These are phyloP conservation scores for Aspergillus kassunensis DNA, from an alignment of 495 filamentous ascomycete species.

Conservation along the genomic window DNA sequence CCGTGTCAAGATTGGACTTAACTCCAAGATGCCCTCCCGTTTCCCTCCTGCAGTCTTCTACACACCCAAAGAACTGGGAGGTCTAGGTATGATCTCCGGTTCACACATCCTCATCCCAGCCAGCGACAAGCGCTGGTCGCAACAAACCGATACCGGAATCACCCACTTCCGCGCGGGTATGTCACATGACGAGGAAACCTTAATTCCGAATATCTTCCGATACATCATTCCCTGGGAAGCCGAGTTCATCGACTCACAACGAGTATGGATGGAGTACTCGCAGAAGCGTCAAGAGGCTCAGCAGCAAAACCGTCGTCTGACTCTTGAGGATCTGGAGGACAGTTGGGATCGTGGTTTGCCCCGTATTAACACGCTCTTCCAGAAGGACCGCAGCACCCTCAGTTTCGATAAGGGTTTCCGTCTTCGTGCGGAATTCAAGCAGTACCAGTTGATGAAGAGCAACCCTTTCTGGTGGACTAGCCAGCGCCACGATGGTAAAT, in stretches of 20 bases:
- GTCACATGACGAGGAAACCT: constrained; percentile 96
- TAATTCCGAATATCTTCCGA: constrained; percentile 98
- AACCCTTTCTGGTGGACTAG: constrained; percentile 99
- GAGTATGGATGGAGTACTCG: constrained; percentile 99
- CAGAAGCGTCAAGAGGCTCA: constrained; percentile 97
- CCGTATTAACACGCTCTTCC: constrained; percentile 98
- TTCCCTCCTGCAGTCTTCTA: constrained; percentile 99
- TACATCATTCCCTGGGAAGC: constrained; percentile 99
- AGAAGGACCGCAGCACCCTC: constrained; percentile 96
- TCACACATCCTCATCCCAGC: constrained; percentile 98
- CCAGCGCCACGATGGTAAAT: constrained; percentile 94
- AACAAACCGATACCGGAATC: constrained; percentile 95
- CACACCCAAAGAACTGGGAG: constrained; percentile 96
- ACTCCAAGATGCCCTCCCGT: constrained; percentile 99
- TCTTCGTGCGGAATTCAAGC: constrained; percentile 93
- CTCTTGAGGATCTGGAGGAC: constrained; percentile 95
- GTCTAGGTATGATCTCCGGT: constrained; percentile 98
- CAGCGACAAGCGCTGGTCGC: constrained; percentile 96
- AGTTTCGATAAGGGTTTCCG: constrained; percentile 99
- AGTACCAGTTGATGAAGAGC: constrained; percentile 98
- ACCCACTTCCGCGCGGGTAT: constrained; percentile 98
- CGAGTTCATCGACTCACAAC: constrained; percentile 97
- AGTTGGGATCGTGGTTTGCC: constrained; percentile 98
- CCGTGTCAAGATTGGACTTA: constrained; percentile 96
- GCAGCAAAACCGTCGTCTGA: constrained; percentile 92